These are phyloP conservation scores for Pouteria glomerata DNA, from an alignment of 148 eudicot species.

Conservation along the genomic window DNA sequence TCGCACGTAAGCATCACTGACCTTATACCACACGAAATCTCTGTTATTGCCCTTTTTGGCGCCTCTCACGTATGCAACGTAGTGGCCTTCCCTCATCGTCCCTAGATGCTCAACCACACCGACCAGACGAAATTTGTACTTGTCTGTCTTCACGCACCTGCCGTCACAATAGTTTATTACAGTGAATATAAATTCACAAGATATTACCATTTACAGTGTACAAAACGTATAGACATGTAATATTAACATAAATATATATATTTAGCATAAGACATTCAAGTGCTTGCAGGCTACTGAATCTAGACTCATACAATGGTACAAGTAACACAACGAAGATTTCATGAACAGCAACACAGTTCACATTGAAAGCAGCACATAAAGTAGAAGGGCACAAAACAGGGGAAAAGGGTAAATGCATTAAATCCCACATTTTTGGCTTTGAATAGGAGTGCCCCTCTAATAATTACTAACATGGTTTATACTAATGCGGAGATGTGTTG, in stretches of 20 bases:
- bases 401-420: background rate
- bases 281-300: background rate
- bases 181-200: background rate
- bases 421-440: background rate
- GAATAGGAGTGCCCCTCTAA: background rate
- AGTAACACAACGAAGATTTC: background rate
- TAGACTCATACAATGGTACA: too few relatives aligned
- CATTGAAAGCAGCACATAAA: background rate
- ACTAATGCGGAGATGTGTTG: background rate
- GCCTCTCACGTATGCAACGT: slow-evolving; percentile 78
- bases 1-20: slow-evolving; percentile 63
- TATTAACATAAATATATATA: too few relatives aligned
- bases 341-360: background rate
- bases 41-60: slow-evolving; percentile 23
- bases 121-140: slow-evolving; percentile 46
- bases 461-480: background rate
- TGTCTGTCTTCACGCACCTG: slow-evolving; percentile 46
- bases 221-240: too few relatives aligned
- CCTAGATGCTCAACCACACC: slow-evolving; percentile 93
- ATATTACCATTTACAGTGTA: background rate
- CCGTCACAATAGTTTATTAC: background rate
- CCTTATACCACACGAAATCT: slow-evolving; percentile 63
- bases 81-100: slow-evolving; percentile 83
- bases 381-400: background rate
- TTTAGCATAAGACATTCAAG: background rate